A percentile compares a stretch with the other conserved stretches of the same genome.
These are phyloP conservation scores for Aspergillus hortae DNA, from an alignment of 2,329 filamentous ascomycete genomes.

Conservation along the genomic window DNA sequence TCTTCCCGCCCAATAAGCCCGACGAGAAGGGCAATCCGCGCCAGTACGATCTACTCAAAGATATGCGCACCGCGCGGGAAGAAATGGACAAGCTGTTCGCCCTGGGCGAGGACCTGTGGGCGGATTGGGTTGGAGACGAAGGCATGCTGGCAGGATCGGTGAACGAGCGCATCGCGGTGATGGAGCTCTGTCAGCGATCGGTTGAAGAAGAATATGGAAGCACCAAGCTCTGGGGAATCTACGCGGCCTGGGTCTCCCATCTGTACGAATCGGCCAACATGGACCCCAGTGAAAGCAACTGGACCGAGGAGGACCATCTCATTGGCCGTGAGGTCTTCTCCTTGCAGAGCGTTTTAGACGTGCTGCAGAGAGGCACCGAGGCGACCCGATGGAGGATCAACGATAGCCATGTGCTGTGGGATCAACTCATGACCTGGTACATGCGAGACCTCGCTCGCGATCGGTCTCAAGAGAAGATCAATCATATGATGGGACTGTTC, in stretches of 20 bases:
- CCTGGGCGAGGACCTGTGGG: slow-evolving; percentile 61
- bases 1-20: slow-evolving; percentile 44
- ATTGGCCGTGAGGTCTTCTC: slow-evolving; percentile 59
- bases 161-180: slow-evolving; percentile 56
- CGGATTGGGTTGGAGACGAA: slow-evolving; percentile 62
- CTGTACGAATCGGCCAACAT: slow-evolving; percentile 53
- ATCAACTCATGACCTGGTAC: slow-evolving; percentile 55
- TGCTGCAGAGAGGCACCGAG: slow-evolving; percentile 54
- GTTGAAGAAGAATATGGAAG: slow-evolving; percentile 61
- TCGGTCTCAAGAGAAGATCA: slow-evolving; percentile 47
- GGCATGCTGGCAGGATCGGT: slow-evolving; percentile 53
- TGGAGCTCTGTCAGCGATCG: slow-evolving; percentile 58
- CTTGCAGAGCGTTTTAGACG: slow-evolving; percentile 52
- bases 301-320: slow-evolving; percentile 56
- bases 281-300: slow-evolving; percentile 33
- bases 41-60: slow-evolving; percentile 45
- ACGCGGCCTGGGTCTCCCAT: slow-evolving; percentile 58
- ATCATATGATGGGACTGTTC: slow-evolving; percentile 50
- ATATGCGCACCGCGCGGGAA: slow-evolving; percentile 49
- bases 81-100: slow-evolving; percentile 61
- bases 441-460: slow-evolving; percentile 50
- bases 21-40: slow-evolving; percentile 44
- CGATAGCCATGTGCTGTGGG: slow-evolving; percentile 60
- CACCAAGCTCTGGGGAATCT: slow-evolving; percentile 59
- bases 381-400: slow-evolving; percentile 60